Evolutionary conservation across 192 early-diverging fungal species (phyloP).

Genomic region (Glomus cerebriforme): DNA sequence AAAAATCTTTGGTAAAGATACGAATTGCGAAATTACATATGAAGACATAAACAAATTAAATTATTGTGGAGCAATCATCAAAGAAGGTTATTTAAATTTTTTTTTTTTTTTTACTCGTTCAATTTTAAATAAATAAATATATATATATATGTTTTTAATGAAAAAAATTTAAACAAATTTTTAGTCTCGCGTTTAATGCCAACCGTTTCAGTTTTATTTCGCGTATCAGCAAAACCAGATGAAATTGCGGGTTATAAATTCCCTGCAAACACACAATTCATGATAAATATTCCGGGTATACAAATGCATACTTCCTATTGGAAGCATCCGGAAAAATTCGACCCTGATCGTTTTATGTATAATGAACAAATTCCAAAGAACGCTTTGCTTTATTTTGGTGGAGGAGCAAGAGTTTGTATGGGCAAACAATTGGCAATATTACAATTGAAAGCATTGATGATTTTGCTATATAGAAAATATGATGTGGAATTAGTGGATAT

Average conservation of each 20-base stretch:
- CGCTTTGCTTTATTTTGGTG: slow-evolving; percentile 1
- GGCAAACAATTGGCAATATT: slow-evolving; percentile 1
- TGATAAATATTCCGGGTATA: not conserved
- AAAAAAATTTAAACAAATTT: too few relatives aligned
- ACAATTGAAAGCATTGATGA: slow-evolving; percentile 7
- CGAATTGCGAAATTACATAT: not conserved
- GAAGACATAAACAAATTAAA: not conserved
- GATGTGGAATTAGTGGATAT: slow-evolving; percentile 4
- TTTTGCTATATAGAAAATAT: slow-evolving; percentile 19
- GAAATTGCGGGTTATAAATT: slow-evolving; percentile 3
- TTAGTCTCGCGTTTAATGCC: not conserved
- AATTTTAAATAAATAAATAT: too few relatives aligned
- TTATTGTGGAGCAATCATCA: slow-evolving; percentile 7
- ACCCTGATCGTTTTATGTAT: slow-evolving; percentile 11
- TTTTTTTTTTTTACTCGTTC: not conserved
- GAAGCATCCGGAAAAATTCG: not conserved
- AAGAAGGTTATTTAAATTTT: slow-evolving; percentile 11
- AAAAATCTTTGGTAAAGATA: slow-evolving; percentile 1
- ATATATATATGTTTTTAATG: too few relatives aligned
- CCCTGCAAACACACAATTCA: not conserved
- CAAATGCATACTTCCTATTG: slow-evolving; percentile 3
- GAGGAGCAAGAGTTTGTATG: slow-evolving; percentile 2
- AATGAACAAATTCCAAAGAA: not conserved
- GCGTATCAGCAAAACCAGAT: not conserved
- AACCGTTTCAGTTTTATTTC: not conserved